Evolutionary conservation across 495 filamentous ascomycete species (phyloP), one percentile per base, ranked within the genome.

Genomic region (Collariella sp.): DNA sequence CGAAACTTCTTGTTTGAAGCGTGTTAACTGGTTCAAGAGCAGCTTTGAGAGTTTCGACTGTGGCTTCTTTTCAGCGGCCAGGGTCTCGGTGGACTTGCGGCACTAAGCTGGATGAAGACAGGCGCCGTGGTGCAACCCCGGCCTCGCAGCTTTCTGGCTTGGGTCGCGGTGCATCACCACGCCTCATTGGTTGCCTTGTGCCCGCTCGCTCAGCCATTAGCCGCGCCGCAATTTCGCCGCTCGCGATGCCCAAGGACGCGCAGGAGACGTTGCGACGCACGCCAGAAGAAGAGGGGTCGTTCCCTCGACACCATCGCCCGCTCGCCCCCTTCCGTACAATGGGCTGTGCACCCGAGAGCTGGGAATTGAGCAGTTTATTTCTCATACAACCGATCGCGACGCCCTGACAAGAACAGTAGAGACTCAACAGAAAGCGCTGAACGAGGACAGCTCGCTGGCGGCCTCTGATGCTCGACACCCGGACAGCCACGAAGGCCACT

Each of bases 181-280:
- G 18, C 45, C 26, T 19, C 54, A 56, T 56, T 56, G 54, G 54
- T 29, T 44, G 54, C 54, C 54, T 56, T 50, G 54, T 31, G 26
- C 9, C 26, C 26, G 5, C 4, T 9, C 9, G 26, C 20, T 1
- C 54, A 15, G 48, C 40, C 50, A n/a, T 18, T 29, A 16, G 18
- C 20, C 22, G 10, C 22, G 24, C 38, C 20, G 12, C 18, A 18
- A 23, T 18, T 55, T 18, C 23, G 31, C 40, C 9, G 15, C 42
- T 29, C 12, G 42, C 26, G 19, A 46, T 54, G 51, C 51, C 29
- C 31, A 29, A 54, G n/a, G 26, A n/a, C 29, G 34, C 34, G 18
- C 10, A 19, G 9, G 20, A 15, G 43, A 16, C n/a, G n/a, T n/a
- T n/a, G n/a, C n/a, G n/a, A n/a, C 33, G 42, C 43, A 46, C 18